These are phyloP conservation scores for Chlamydomonas eustigma DNA, from an alignment of 139 green algal species.

Conservation along the genomic window DNA sequence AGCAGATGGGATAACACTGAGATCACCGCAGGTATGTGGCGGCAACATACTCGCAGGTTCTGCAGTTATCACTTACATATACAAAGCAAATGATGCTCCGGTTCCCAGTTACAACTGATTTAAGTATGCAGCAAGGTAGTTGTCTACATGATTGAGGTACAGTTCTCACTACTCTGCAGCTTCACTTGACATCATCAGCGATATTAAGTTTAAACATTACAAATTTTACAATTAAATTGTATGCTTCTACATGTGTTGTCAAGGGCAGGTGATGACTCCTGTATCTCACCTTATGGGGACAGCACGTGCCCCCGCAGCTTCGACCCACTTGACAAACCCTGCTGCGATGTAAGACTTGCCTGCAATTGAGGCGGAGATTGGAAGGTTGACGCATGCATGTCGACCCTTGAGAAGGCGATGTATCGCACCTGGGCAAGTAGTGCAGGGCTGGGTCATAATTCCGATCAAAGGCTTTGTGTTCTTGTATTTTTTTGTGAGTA, in stretches of 20 bases:
- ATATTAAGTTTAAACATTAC: too few relatives aligned
- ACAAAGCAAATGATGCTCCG: too few relatives aligned
- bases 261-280: not conserved
- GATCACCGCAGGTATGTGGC: too few relatives aligned
- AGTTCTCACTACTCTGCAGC: not conserved
- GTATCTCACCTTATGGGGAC: constrained; percentile 21
- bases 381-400: not conserved
- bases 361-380: too few relatives aligned
- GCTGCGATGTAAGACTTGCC: constrained; percentile 21
- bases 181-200: not conserved
- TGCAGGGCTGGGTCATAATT: constrained; percentile 24
- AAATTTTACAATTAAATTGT: too few relatives aligned
- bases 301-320: constrained; percentile 13
- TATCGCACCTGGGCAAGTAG: not conserved
- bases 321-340: constrained; percentile 30
- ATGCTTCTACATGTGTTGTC: too few relatives aligned
- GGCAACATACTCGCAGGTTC: too few relatives aligned
- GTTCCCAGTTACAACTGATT: too few relatives aligned
- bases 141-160: not conserved
- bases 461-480: constrained; percentile 24
- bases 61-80: too few relatives aligned
- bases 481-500: constrained; percentile 5
- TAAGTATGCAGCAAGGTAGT: not conserved
- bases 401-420: not conserved
- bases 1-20: not conserved